Percentiles rank a stretch among this genome's conserved stretches.
Evolutionary conservation across 257 asterid genomes (phyloP).

Genomic region (Solanum chmielewskii): DNA sequence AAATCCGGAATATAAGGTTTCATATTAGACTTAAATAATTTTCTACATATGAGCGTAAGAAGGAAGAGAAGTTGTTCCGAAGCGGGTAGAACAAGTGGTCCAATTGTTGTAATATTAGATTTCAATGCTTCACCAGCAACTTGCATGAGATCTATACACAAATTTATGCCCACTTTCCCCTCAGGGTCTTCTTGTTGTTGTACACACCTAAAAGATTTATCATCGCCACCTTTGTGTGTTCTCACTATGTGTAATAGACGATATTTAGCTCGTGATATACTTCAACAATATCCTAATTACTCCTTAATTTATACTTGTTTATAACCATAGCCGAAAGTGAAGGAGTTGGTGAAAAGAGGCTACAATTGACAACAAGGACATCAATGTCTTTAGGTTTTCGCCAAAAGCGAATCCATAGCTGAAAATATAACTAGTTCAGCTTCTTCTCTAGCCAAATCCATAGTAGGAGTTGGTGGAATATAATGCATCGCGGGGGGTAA

Average conservation of each 20-base stretch:
- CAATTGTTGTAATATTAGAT: slow-evolving; percentile 45
- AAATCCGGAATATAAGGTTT: slow-evolving; percentile 48
- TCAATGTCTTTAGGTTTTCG: slow-evolving; percentile 17
- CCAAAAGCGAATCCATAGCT: slow-evolving; percentile 2
- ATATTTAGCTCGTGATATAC: too few species aligned
- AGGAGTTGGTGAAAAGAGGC: slow-evolving; percentile 19
- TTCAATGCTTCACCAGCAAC: slow-evolving; percentile 59
- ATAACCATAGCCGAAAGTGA: slow-evolving; percentile 19
- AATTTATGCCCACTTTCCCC: slow-evolving; percentile 36
- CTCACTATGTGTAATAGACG: slow-evolving; percentile 34
- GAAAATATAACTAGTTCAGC: slow-evolving; percentile 18
- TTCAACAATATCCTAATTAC: too few species aligned
- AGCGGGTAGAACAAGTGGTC: slow-evolving; percentile 62
- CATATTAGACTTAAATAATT: slow-evolving; percentile 14
- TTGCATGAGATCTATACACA: slow-evolving; percentile 40
- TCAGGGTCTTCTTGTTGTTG: slow-evolving; percentile 46
- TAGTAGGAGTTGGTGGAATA: slow-evolving; percentile 13
- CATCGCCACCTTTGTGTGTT: slow-evolving; percentile 41
- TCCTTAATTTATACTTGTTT: slow-evolving; percentile 18
- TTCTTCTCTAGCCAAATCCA: slow-evolving; percentile 12
- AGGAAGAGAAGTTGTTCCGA: slow-evolving; percentile 45
- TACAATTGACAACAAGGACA: slow-evolving; percentile 19
- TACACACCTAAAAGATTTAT: slow-evolving; percentile 39
- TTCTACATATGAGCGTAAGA: slow-evolving; percentile 15
- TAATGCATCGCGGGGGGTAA: slow-evolving; percentile 22